Evolutionary conservation across 306 rosid genomes (phyloP).

Genomic region (Prosopis cineraria): DNA sequence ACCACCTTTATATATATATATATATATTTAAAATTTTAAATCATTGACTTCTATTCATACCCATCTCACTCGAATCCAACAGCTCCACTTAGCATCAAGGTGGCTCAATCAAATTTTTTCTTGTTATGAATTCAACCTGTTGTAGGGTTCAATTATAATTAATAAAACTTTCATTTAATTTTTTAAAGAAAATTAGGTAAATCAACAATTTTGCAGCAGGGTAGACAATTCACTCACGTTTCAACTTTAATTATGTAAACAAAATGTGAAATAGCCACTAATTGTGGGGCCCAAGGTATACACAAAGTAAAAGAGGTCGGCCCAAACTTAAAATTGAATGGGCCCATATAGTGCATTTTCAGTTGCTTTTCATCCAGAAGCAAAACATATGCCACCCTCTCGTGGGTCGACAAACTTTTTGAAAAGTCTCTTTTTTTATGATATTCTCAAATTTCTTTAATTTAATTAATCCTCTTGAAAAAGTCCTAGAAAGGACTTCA

Average conservation of each 20-base stretch:
- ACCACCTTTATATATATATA: too few relatives aligned
- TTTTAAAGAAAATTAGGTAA: too few relatives aligned
- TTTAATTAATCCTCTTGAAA: not conserved
- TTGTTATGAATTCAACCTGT: too few relatives aligned
- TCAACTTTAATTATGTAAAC: not conserved
- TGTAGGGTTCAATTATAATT: not conserved
- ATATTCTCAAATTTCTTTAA: not conserved
- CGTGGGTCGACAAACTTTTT: conserved; percentile 24
- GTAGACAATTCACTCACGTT: not conserved
- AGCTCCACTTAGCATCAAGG: too few relatives aligned
- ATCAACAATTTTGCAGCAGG: not conserved
- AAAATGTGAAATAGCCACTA: not conserved
- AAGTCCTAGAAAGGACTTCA: too few relatives aligned
- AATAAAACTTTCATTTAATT: too few relatives aligned
- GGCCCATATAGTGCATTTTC: not conserved
- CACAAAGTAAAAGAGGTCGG: conserved; percentile 31
- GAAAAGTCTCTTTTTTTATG: not conserved
- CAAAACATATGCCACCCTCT: not conserved
- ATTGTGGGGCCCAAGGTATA: not conserved
- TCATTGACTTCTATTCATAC: too few relatives aligned
- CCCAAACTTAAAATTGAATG: not conserved
- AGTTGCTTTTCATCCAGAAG: not conserved
- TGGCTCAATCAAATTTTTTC: too few relatives aligned
- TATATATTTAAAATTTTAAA: too few relatives aligned
- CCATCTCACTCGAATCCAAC: too few relatives aligned